Conservation (phyloP, 768 basidiomycete species). For the Lactarius hatsudake region DNA sequence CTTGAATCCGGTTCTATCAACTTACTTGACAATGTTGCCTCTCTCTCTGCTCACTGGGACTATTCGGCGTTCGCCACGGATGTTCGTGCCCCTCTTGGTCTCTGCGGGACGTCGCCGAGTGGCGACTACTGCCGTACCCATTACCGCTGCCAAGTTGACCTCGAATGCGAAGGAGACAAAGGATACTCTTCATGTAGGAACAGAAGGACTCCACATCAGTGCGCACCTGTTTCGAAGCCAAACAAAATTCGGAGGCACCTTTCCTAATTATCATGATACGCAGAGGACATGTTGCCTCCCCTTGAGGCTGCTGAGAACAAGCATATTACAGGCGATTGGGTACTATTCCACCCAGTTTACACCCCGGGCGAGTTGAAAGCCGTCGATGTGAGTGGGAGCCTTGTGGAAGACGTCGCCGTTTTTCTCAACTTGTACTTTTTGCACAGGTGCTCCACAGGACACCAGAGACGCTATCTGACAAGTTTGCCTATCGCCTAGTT, state of each 20-base stretch:
- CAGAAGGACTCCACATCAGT: slow-evolving; percentile 19
- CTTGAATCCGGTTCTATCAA: neutral
- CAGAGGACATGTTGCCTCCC: slow-evolving; percentile 14
- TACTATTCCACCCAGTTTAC: slow-evolving; percentile 92
- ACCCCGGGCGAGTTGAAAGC: slow-evolving; percentile 66
- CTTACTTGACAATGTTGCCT: neutral
- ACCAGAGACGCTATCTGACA: slow-evolving; percentile 67
- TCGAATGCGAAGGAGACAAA: slow-evolving; percentile 3
- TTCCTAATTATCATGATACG: neutral
- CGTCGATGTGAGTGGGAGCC: slow-evolving; percentile 51
- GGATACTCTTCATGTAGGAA: slow-evolving; percentile 2
- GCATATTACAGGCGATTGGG: slow-evolving; percentile 67
- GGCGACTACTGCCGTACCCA: neutral
- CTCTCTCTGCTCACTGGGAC: neutral
- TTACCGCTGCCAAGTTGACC: neutral
- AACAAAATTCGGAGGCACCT: no score
- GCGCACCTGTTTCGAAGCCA: neutral
- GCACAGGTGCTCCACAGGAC: slow-evolving; percentile 66
- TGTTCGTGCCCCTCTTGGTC: slow-evolving; percentile 1
- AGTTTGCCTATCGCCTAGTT: slow-evolving; percentile 65
- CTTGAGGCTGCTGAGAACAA: slow-evolving; percentile 27
- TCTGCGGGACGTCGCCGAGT: slow-evolving; percentile 5
- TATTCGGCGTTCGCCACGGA: slow-evolving; percentile 1
- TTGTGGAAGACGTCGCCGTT: neutral
- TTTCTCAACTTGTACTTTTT: slow-evolving; percentile 15